phyloP scores from a whole-genome alignment of 2,329 filamentous ascomycete genomes.

The Boeremia exigua region DNA sequence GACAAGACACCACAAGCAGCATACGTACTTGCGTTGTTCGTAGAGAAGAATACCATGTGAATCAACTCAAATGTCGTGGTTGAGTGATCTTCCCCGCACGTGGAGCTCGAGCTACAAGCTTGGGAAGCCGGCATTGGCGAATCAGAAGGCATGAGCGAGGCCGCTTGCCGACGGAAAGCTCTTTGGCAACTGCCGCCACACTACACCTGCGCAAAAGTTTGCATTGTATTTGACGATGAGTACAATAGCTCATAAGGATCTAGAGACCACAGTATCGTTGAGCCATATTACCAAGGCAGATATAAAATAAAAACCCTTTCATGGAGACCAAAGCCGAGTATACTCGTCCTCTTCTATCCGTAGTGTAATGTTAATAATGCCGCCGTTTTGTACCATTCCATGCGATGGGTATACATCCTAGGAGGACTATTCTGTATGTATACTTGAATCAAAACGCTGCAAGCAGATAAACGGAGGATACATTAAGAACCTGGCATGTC shows the following conservation, averaged over 20 bases:
- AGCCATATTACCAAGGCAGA: too few relatives aligned
- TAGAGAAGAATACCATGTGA: neutral
- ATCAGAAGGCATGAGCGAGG: neutral
- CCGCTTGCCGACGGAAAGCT: conserved; percentile 3
- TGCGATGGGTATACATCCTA: neutral
- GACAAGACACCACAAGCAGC: neutral
- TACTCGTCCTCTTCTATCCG: neutral
- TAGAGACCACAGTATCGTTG: too few relatives aligned
- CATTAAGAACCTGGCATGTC: neutral
- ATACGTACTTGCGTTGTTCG: neutral
- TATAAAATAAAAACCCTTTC: neutral
- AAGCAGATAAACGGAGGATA: conserved; percentile 1
- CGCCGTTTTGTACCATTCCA: neutral
- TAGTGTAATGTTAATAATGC: neutral
- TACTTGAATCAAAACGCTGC: neutral
- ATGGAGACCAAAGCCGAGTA: neutral
- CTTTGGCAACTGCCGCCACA: conserved; percentile 5
- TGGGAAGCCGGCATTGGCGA: conserved; percentile 10
- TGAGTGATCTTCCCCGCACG: neutral
- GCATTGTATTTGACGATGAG: neutral
- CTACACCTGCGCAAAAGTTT: neutral
- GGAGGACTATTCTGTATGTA: neutral
- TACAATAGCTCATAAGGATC: neutral
- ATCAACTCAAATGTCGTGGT: neutral
- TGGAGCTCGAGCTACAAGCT: neutral